Percentiles rank a stretch among this genome's conserved stretches.
phyloP scores from a whole-genome alignment of 495 filamentous ascomycete genomes.

The Penicillium samsonianum region DNA sequence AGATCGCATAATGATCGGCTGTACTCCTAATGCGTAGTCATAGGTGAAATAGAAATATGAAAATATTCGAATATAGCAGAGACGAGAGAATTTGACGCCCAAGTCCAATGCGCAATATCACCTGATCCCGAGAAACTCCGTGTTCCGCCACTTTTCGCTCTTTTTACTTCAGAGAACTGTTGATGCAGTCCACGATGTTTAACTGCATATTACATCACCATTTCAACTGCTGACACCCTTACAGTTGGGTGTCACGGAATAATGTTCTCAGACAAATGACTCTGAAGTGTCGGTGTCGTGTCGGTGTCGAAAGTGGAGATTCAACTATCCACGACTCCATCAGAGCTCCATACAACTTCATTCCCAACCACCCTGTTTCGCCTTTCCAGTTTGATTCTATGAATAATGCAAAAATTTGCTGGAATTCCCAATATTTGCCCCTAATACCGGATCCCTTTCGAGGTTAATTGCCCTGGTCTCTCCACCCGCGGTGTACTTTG shows the following conservation, averaged over 20 bases:
- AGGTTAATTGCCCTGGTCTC: conserved; percentile 13
- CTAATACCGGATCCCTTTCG: background rate
- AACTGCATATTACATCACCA: conserved; percentile 9
- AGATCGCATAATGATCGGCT: conserved; percentile 16
- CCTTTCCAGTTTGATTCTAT: conserved; percentile 14
- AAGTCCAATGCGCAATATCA: conserved; percentile 5
- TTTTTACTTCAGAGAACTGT: background rate
- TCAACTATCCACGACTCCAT: conserved; percentile 5
- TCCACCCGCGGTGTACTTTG: conserved; percentile 15
- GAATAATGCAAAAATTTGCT: conserved; percentile 2
- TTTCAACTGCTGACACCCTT: conserved; percentile 25
- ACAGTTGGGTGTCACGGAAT: conserved; percentile 8
- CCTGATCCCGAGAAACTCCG: background rate
- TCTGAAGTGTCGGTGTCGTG: conserved; percentile 34
- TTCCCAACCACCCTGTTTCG: conserved; percentile 20
- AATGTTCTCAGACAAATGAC: too few species aligned
- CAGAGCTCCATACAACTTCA: background rate
- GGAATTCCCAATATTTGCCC: background rate
- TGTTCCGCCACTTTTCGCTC: background rate
- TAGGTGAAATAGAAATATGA: conserved; percentile 3
- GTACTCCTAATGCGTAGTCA: background rate
- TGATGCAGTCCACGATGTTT: conserved; percentile 1
- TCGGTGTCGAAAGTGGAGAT: conserved; percentile 32
- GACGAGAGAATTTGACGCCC: conserved; percentile 5
- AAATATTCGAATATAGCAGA: background rate